phyloP scores from a whole-genome alignment of 768 basidiomycete species.

The Collybiopsis luxurians region DNA sequence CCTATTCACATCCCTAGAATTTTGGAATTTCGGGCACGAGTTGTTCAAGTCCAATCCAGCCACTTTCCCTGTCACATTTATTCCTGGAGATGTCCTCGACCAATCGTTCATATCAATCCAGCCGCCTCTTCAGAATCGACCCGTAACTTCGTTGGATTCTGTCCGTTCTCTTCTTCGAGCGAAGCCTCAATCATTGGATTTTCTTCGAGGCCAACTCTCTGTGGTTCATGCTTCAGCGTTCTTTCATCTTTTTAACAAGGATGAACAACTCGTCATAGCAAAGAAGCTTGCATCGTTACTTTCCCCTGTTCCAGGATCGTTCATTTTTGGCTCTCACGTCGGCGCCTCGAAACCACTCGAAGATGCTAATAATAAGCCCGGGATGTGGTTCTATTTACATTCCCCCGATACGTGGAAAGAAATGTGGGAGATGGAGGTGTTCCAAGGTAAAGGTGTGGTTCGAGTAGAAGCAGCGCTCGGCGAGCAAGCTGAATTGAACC shows the following conservation, averaged over 20 bases:
- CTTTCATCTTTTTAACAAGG: slow-evolving; percentile 42
- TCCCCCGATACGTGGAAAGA: slow-evolving; percentile 17
- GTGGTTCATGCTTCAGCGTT: slow-evolving; percentile 40
- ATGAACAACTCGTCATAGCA: slow-evolving; percentile 30
- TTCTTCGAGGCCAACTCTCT: slow-evolving; percentile 37
- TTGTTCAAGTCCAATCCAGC: slow-evolving; percentile 39
- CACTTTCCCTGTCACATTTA: slow-evolving; percentile 40
- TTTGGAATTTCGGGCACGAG: slow-evolving; percentile 47
- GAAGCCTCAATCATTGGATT: slow-evolving; percentile 22
- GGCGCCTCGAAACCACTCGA: slow-evolving; percentile 19
- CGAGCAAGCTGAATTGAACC: neutral
- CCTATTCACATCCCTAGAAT: slow-evolving; percentile 25
- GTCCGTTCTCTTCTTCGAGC: slow-evolving; percentile 26
- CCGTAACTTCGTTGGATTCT: neutral
- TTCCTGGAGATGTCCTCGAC: slow-evolving; percentile 43
- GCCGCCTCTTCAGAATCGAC: slow-evolving; percentile 9
- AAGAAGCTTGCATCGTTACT: slow-evolving; percentile 28
- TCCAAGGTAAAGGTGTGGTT: neutral
- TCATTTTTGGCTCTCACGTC: slow-evolving; percentile 32
- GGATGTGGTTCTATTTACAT: slow-evolving; percentile 14
- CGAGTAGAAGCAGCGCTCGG: neutral
- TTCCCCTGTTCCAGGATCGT: slow-evolving; percentile 28
- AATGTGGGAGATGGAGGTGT: slow-evolving; percentile 15
- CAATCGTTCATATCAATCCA: slow-evolving; percentile 26
- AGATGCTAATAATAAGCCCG: neutral